Conservation (phyloP, 441 rosid genomes). For the Eruca vesicaria region DNA sequence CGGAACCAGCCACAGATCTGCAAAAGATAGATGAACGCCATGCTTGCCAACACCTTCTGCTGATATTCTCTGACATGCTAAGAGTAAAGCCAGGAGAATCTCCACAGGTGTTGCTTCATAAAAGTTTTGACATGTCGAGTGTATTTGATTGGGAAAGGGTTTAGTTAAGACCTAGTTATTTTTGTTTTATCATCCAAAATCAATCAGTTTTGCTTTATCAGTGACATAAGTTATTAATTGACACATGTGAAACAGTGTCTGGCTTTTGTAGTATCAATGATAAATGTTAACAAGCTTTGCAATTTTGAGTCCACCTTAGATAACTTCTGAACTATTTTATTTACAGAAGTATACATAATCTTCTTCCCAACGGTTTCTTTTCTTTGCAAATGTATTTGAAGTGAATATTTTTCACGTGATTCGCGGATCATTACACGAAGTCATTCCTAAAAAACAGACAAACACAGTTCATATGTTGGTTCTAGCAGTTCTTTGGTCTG, state of each 20-base stretch:
- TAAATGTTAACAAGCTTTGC: background rate
- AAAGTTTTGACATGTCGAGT: constrained; percentile 41
- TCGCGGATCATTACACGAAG: constrained; percentile 13
- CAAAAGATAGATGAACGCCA: constrained; percentile 60
- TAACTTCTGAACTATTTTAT: background rate
- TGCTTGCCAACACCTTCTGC: constrained; percentile 59
- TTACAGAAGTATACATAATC: background rate
- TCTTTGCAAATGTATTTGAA: background rate
- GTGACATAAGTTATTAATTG: constrained; percentile 6
- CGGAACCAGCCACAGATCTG: constrained; percentile 37
- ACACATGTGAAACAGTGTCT: background rate
- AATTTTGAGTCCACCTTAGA: background rate
- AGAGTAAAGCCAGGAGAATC: constrained; percentile 40
- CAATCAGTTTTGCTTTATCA: constrained; percentile 22
- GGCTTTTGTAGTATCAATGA: constrained; percentile 1
- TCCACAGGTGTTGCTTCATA: constrained; percentile 32
- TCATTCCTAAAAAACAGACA: constrained; percentile 21
- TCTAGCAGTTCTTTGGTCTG: constrained; percentile 67
- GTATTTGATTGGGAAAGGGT: constrained; percentile 64
- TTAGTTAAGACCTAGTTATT: constrained; percentile 33
- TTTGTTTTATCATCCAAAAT: background rate
- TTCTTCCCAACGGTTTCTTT: background rate
- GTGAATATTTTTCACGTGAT: background rate
- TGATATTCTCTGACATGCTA: constrained; percentile 44
- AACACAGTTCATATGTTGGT: background rate